Evolutionary conservation across 2,329 filamentous ascomycete genomes (phyloP).

Genomic region (Curvularia verruculosa): DNA sequence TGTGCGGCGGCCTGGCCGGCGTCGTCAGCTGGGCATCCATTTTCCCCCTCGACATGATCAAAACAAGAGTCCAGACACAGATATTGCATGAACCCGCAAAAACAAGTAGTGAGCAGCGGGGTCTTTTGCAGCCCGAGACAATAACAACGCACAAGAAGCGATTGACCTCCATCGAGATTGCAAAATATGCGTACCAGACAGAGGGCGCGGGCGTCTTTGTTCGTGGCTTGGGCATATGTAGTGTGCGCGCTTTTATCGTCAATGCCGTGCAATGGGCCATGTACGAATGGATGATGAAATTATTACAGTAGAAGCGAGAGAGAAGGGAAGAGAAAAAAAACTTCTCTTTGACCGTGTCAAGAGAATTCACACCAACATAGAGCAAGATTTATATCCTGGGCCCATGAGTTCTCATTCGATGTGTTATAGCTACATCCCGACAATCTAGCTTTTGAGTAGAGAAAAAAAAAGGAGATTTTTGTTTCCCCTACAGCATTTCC

Average conservation of each 20-base stretch:
- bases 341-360: no score
- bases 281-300: constrained; percentile 84
- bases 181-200: constrained; percentile 69
- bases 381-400: background rate
- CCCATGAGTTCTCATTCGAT: constrained; percentile 9
- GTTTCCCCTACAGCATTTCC: constrained; percentile 21
- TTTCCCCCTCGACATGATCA: constrained; percentile 90
- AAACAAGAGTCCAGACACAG: constrained; percentile 89
- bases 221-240: constrained; percentile 81
- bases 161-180: constrained; percentile 66
- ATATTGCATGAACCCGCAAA: constrained; percentile 20
- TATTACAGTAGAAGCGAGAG: constrained; percentile 38
- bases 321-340: constrained; percentile 13
- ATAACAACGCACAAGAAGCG: constrained; percentile 39
- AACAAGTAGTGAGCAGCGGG: constrained; percentile 25
- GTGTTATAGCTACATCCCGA: constrained; percentile 15
- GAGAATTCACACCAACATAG: background rate
- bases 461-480: constrained; percentile 47
- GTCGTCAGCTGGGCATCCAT: constrained; percentile 88
- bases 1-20: constrained; percentile 87
- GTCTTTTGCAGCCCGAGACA: constrained; percentile 27
- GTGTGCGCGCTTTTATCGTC: constrained; percentile 83
- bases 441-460: constrained; percentile 44
- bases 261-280: constrained; percentile 93
- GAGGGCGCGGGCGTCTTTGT: constrained; percentile 81